A percentile compares a stretch with the other conserved stretches of the same genome.
Evolutionary conservation across 139 green algal species (phyloP).

Genomic region (Tetraselmis striata): DNA sequence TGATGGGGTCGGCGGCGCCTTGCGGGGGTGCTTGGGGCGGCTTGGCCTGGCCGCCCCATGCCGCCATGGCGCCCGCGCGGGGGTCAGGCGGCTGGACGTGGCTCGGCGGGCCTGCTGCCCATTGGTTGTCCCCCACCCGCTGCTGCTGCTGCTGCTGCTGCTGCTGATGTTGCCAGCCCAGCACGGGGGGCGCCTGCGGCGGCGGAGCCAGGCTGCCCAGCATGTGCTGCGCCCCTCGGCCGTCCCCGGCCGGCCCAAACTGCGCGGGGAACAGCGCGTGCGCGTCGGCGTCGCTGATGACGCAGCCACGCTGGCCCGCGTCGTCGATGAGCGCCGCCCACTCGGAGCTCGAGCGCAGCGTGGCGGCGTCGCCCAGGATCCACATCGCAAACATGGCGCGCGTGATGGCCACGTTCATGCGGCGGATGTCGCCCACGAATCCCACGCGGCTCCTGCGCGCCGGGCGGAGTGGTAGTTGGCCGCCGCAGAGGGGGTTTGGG

Average conservation of each 20-base stretch:
- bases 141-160: background rate
- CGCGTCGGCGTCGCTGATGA: constrained; percentile 49
- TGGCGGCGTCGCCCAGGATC: constrained; percentile 55
- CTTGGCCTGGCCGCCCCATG: background rate
- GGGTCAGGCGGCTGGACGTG: background rate
- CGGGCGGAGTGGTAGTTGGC: background rate
- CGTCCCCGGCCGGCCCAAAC: background rate
- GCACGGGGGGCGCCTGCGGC: background rate
- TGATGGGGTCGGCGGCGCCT: background rate
- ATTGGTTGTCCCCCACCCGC: background rate
- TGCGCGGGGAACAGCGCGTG: constrained; percentile 38
- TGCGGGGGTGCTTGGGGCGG: background rate
- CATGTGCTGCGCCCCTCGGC: background rate
- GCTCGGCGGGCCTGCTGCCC: background rate
- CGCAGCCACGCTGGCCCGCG: constrained; percentile 29
- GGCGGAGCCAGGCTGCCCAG: background rate
- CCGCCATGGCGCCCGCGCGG: background rate
- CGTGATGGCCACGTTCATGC: constrained; percentile 82
- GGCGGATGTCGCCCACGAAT: constrained; percentile 73
- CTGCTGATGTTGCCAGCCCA: background rate
- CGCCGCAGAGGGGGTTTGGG: background rate
- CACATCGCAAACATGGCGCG: constrained; percentile 67
- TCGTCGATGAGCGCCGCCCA: constrained; percentile 55
- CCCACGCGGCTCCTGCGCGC: constrained; percentile 30
- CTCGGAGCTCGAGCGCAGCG: constrained; percentile 24